Base-by-base conservation (phyloP, 2,329 filamentous ascomycete species). In the Ploettnerulaceae sp. region DNA sequence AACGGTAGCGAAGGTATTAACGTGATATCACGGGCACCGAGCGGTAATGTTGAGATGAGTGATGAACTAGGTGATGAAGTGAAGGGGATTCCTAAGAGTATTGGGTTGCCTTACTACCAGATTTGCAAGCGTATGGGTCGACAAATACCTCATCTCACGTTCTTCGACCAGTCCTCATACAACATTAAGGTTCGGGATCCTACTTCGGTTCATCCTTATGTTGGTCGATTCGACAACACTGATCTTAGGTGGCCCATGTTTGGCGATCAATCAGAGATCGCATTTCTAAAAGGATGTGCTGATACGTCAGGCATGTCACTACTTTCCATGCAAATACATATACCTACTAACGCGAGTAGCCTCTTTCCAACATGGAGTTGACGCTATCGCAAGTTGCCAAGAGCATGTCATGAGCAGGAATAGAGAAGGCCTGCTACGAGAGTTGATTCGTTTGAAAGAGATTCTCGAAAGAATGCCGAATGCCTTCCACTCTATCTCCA, bases 191-290 rank as follows among this genome's bases (percentile, higher is more conserved):
- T 46, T 4, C 18, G 43, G 8, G 43, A 77, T 45, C 65, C 68
- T 1, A 73, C 67, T 1, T 74, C 73, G 0, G 69, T 57, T 0
- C 67, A 70, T 32, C 74, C 74, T 2, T 78, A 77, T 44, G 63
- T 75, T 0, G 72, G 68, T 0, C 64, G 73, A 0, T 74, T 75
- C 39, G 72, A 76, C 38, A 77, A 77, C 40, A 76, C 68, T 12
- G 74, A 76, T 33, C 63, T 76, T 12, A 64, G 74, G 29, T 77
- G 74, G 74, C 70, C 73, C 1, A 71, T 76, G 61, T 77, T 77
- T 41, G 71, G 73, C 9, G 73, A 76, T 52, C 64, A 67, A 15
- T 69, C 72, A 0, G 73, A 77, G 55, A 69, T 74, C 7, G 69
- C 73, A 3, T 76, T 77, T 43, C 63, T 76, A 3, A 74, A 74